Evolutionary conservation across 2,329 filamentous ascomycete genomes (phyloP), one percentile per base, ranked within the genome.

Genomic region (Calonectria ilicicola): DNA sequence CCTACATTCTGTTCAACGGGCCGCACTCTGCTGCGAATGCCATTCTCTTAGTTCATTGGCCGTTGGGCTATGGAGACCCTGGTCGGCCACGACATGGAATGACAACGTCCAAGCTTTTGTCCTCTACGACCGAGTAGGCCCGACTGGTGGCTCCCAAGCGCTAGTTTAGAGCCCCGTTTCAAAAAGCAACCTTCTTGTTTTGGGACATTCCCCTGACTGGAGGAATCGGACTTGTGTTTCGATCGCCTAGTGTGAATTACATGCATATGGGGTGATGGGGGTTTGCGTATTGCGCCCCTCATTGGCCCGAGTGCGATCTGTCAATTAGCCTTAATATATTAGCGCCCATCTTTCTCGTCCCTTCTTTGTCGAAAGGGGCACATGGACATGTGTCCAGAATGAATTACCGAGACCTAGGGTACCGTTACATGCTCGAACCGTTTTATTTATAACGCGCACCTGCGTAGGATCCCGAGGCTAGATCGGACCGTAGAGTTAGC

Each of bases 31-130:
- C 14, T 40, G 14, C 53, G 23, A 60, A 23, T 26, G 27, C 23
- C 49, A 27, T 51, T 64, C 65, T 67, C 46, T 58, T 49, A 32
- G 40, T 32, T 58, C 14, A 72, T 72, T 72, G 69, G 69, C 56
- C 9, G 27, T 8, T 8, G 15, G 15, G 21, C 26, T 42, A 17
- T 26, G 35, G 40, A 38, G 32, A 63, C 32, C 67, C 67, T 19
- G 29, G 66, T 42, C 23, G 15, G 27, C 29, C 32, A 17, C 15
- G 21, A 21, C 23, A 63, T 62, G 42, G 26, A 42, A 62, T 68
- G 66, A 42, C 26, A 23, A 26, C 15, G 58, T 32, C 58, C 58
- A 63, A 63, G 58, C 58, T 63, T 46, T 17, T 46, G n/a, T 38
- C 58, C 58, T 32, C 26, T 15, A 40, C 56, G 56, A 40, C 53